These are phyloP conservation scores for Nakaseomyces delphensis DNA, from an alignment of 1,139 yeast species.

Conservation along the genomic window DNA sequence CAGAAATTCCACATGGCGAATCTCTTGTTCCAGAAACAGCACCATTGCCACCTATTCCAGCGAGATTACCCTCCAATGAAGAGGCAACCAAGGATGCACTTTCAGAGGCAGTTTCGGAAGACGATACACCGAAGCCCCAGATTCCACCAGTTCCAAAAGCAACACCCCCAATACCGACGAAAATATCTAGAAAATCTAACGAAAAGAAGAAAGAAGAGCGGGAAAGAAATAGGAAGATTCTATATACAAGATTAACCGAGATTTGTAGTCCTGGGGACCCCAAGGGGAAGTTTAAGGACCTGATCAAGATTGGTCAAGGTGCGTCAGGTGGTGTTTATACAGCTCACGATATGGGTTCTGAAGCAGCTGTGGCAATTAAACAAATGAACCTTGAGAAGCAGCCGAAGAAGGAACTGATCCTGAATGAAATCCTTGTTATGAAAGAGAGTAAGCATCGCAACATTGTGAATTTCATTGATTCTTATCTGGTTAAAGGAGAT, in stretches of 20 bases:
- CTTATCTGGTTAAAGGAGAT: slow-evolving; percentile 63
- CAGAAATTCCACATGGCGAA: background rate
- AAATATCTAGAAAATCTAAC: slow-evolving; percentile 8
- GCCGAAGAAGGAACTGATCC: slow-evolving; percentile 91
- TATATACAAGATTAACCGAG: slow-evolving; percentile 57
- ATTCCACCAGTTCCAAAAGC: slow-evolving; percentile 6
- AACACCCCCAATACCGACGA: background rate
- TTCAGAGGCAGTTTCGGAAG: background rate
- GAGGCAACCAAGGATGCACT: background rate
- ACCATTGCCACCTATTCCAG: background rate
- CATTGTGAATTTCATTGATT: slow-evolving; percentile 85
- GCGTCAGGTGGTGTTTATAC: slow-evolving; percentile 97
- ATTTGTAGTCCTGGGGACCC: slow-evolving; percentile 90
- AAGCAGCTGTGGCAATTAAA: slow-evolving; percentile 78
- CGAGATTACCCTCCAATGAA: no score
- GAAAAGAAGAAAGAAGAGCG: slow-evolving; percentile 58
- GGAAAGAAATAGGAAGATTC: slow-evolving; percentile 56
- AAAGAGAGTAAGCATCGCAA: slow-evolving; percentile 83
- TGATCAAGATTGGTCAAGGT: slow-evolving; percentile 90
- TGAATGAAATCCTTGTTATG: slow-evolving; percentile 90
- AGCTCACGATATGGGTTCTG: slow-evolving; percentile 59
- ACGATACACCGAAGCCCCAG: background rate
- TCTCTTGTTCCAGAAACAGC: background rate
- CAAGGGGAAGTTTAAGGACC: slow-evolving; percentile 54
- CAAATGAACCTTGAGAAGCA: slow-evolving; percentile 91